These are phyloP conservation scores for Elymus sibiricus DNA, from an alignment of 176 grass and related monocot genomes.

Conservation along the genomic window DNA sequence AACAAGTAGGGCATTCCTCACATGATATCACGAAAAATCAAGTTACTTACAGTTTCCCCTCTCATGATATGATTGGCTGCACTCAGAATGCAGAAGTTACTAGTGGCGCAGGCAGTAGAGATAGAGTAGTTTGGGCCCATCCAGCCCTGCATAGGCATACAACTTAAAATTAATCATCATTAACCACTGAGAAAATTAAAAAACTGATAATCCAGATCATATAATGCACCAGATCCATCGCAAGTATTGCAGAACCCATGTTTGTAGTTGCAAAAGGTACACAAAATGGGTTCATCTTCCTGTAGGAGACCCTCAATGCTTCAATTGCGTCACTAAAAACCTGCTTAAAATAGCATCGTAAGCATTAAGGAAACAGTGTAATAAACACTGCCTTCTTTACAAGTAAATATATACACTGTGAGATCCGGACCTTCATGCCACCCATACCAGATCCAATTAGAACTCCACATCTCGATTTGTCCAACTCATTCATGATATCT, in stretches of 20 bases:
- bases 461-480: constrained; percentile 90
- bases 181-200: constrained; percentile 4
- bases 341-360: constrained; percentile 46
- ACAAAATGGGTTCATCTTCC: constrained; percentile 99
- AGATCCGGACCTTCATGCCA: constrained; percentile 77
- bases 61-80: constrained; percentile 90
- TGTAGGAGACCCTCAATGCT: constrained; percentile 95
- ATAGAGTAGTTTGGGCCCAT: constrained; percentile 99
- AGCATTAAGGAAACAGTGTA: constrained; percentile 1
- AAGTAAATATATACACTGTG: constrained; percentile 4
- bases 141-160: constrained; percentile 61
- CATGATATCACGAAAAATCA: constrained; percentile 10
- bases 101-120: constrained; percentile 96
- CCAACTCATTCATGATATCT: constrained; percentile 73
- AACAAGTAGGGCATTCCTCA: background rate
- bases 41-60: constrained; percentile 79
- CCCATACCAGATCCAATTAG: constrained; percentile 98
- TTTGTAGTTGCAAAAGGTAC: constrained; percentile 98
- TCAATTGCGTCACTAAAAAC: constrained; percentile 95
- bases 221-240: constrained; percentile 88
- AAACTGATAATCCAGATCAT: constrained; percentile 15
- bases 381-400: background rate
- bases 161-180: constrained; percentile 8
- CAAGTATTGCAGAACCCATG: constrained; percentile 99
- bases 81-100: constrained; percentile 98